Conservation (phyloP, 2,329 filamentous ascomycete genomes). For the Emergomyces orientalis region DNA sequence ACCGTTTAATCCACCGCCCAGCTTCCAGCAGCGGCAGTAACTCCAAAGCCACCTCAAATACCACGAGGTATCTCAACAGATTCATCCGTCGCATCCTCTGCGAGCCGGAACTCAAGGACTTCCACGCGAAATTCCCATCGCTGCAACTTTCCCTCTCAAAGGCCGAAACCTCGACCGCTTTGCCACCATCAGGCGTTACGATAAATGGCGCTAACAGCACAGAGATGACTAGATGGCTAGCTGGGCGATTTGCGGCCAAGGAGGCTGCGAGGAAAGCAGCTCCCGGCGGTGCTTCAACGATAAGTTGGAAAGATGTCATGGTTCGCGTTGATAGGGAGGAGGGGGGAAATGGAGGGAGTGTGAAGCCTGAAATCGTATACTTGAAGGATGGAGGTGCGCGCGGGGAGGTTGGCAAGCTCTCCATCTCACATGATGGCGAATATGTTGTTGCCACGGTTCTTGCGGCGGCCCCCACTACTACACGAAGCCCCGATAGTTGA, state of each 20-base stretch:
- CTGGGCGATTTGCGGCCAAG: slow-evolving; percentile 59
- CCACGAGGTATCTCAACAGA: slow-evolving; percentile 20
- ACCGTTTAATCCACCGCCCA: slow-evolving; percentile 44
- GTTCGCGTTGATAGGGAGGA: slow-evolving; percentile 26
- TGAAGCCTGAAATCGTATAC: slow-evolving; percentile 33
- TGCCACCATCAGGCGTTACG: neutral
- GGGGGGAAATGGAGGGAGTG: slow-evolving; percentile 15
- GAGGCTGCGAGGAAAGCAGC: slow-evolving; percentile 64
- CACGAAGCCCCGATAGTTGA: neutral
- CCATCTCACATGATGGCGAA: slow-evolving; percentile 79
- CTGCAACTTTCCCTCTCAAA: slow-evolving; percentile 23
- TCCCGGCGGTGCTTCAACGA: slow-evolving; percentile 39
- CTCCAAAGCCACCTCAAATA: slow-evolving; percentile 7
- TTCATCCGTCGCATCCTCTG: slow-evolving; percentile 37
- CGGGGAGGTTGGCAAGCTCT: slow-evolving; percentile 57
- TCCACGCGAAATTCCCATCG: slow-evolving; percentile 28
- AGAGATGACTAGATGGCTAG: slow-evolving; percentile 37
- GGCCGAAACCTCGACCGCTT: neutral
- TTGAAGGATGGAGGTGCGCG: slow-evolving; percentile 22
- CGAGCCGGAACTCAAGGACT: slow-evolving; percentile 32
- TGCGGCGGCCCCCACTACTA: slow-evolving; percentile 1
- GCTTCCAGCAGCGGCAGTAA: slow-evolving; percentile 19
- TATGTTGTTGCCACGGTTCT: slow-evolving; percentile 51
- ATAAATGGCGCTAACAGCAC: slow-evolving; percentile 9
- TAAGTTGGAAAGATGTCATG: slow-evolving; percentile 55